Evolutionary conservation across 768 basidiomycete genomes (phyloP), one percentile per base, ranked within the genome.

Genomic region (Lactarius tabidus): DNA sequence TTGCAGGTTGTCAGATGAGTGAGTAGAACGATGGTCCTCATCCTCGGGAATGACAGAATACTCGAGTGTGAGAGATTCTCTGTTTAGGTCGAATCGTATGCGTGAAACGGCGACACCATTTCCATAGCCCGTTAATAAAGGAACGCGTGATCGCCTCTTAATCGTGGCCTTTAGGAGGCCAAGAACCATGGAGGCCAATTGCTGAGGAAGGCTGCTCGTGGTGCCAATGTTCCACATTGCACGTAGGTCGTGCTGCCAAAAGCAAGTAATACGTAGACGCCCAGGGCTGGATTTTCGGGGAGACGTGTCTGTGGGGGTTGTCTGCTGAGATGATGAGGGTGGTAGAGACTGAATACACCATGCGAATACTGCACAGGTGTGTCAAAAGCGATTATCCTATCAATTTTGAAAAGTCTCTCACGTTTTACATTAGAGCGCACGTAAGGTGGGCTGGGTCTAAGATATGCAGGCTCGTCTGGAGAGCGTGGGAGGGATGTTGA

Each of bases 181-280:
- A 8, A 93, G 75, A 20, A 88, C 81, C 84, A 96, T 92, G 6
- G 89, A 86, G n/a, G 88, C 88, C 2, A 98, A 81, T 69, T 96
- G 93, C 68, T 93, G 91, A 10, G 84, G 81, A 12, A 93, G 71
- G 35, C 84, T 81, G 18, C 84, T 79, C 1, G 84, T 80, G 0
- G 87, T 83, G 8, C 86, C 87, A 58, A 94, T 82, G 43, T 86
- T 90, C 93, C 93, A 96, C 43, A 92, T 74, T 0, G 92, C 84
- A 67, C 91, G 90, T 33, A 96, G 83, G 77, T 97, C 92, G 74
- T 96, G 95, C 73, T 95, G 92, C 91, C 93, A 96, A 73, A 96
- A 95, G 72, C 92, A 95, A 1, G 91, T 94, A 67, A 95, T 84
- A 41, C 92, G 87, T 31, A 93, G 73, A 66, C 82, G 79, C n/a